phyloP scores from a whole-genome alignment of 495 filamentous ascomycete genomes.

The Aspergillus panamensis region DNA sequence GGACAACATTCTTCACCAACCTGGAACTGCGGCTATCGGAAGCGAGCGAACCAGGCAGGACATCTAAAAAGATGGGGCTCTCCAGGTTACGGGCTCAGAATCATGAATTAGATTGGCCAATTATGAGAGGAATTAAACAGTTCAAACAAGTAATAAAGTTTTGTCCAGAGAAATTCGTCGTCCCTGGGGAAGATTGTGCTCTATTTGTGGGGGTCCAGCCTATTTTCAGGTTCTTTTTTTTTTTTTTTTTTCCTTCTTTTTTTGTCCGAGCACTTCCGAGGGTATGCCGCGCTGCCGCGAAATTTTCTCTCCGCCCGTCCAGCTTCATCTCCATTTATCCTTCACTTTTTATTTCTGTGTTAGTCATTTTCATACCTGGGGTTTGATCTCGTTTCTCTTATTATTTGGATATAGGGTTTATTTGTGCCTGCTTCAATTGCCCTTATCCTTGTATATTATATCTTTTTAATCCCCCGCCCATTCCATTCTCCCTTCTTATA shows the following conservation, averaged over 20 bases:
- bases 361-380: conserved; percentile 28
- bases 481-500: conserved; percentile 21
- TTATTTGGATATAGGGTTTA: conserved; percentile 21
- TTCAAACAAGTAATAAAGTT: too few relatives aligned
- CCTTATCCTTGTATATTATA: conserved; percentile 41
- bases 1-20: too few relatives aligned
- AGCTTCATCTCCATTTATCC: conserved; percentile 26
- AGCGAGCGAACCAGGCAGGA: too few relatives aligned
- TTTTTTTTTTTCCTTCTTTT: conserved; percentile 15
- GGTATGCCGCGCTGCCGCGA: conserved; percentile 40
- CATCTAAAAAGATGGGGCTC: too few relatives aligned
- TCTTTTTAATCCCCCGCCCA: conserved; percentile 28
- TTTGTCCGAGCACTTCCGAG: conserved; percentile 45
- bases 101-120: too few relatives aligned
- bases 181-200: not conserved
- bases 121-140: too few relatives aligned
- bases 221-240: conserved; percentile 4
- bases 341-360: conserved; percentile 24
- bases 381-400: conserved; percentile 40
- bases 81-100: too few relatives aligned
- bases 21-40: too few relatives aligned
- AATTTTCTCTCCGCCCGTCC: conserved; percentile 41
- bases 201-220: not conserved
- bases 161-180: too few relatives aligned
- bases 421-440: conserved; percentile 43